Evolutionary conservation across 805 yeast species (phyloP).

Genomic region (Metschnikowia baotianmanensis): DNA sequence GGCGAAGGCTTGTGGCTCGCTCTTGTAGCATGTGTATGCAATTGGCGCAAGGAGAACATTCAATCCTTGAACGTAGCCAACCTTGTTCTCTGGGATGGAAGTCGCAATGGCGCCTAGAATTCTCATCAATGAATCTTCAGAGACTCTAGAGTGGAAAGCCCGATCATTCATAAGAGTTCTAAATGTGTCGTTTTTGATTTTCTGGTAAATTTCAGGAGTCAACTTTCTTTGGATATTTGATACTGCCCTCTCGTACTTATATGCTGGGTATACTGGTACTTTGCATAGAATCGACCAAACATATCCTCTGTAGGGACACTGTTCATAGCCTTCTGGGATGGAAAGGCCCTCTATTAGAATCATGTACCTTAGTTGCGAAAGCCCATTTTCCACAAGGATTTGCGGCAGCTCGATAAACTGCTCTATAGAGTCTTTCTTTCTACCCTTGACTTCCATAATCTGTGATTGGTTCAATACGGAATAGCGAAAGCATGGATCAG

Average conservation of each 20-base stretch:
- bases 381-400: conserved; percentile 45
- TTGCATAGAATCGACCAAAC: conserved; percentile 79
- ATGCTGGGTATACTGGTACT: conserved; percentile 56
- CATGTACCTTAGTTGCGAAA: conserved; percentile 48
- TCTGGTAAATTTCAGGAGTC: conserved; percentile 52
- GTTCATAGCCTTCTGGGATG: conserved; percentile 44
- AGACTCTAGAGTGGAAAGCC: conserved; percentile 58
- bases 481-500: background rate
- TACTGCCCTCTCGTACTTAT: conserved; percentile 50
- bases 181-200: conserved; percentile 82
- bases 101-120: conserved; percentile 72
- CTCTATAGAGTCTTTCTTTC: conserved; percentile 55
- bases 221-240: conserved; percentile 47
- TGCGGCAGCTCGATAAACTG: conserved; percentile 45
- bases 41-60: conserved; percentile 85
- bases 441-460: conserved; percentile 25
- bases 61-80: conserved; percentile 86
- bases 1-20: conserved; percentile 85
- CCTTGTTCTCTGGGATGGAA: conserved; percentile 29
- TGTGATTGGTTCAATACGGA: too few species aligned
- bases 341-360: conserved; percentile 41
- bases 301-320: conserved; percentile 66
- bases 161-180: conserved; percentile 78
- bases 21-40: conserved; percentile 60
- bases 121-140: conserved; percentile 67